Percentiles rank a stretch among this genome's conserved stretches.
Conservation (phyloP, 768 basidiomycete species). For the Kwoniella sp. region DNA sequence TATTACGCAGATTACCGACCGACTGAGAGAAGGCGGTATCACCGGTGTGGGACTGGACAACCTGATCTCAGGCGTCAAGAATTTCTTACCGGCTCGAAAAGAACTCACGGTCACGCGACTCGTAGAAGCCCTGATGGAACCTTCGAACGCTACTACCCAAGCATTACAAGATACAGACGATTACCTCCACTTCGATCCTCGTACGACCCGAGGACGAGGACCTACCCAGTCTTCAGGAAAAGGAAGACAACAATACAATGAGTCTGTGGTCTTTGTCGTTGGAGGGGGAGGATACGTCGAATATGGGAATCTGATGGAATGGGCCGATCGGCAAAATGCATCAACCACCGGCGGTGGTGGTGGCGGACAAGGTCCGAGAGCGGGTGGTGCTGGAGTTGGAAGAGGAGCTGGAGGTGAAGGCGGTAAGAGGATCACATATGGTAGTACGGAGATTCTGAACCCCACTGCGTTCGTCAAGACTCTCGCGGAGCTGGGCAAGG, state of each 20-base stretch:
- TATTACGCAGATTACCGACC: slow-evolving; percentile 75
- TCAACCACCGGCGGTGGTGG: slow-evolving; percentile 35
- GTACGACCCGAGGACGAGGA: slow-evolving; percentile 64
- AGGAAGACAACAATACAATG: slow-evolving; percentile 68
- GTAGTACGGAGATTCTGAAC: slow-evolving; percentile 91
- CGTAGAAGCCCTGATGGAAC: slow-evolving; percentile 96
- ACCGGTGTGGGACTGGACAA: slow-evolving; percentile 71
- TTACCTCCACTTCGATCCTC: slow-evolving; percentile 89
- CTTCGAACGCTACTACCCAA: slow-evolving; percentile 86
- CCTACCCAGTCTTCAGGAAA: slow-evolving; percentile 60
- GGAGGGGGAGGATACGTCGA: slow-evolving; percentile 97
- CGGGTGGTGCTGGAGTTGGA: slow-evolving; percentile 55
- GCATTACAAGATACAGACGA: slow-evolving; percentile 96
- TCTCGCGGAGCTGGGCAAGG: slow-evolving; percentile 60
- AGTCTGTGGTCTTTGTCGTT: slow-evolving; percentile 89
- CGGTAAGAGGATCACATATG: slow-evolving; percentile 86
- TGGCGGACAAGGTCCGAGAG: slow-evolving; percentile 56
- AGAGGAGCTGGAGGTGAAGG: slow-evolving; percentile 57
- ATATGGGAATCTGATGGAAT: slow-evolving; percentile 93
- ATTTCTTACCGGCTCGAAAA: slow-evolving; percentile 90
- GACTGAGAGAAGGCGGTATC: slow-evolving; percentile 86
- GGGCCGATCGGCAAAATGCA: slow-evolving; percentile 62
- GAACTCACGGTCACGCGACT: slow-evolving; percentile 87
- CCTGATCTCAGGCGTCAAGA: slow-evolving; percentile 94
- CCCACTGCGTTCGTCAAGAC: slow-evolving; percentile 79